phyloP scores from a whole-genome alignment of 1,284 basidiomycete genomes.

The Cryptococcus depauperatus region DNA sequence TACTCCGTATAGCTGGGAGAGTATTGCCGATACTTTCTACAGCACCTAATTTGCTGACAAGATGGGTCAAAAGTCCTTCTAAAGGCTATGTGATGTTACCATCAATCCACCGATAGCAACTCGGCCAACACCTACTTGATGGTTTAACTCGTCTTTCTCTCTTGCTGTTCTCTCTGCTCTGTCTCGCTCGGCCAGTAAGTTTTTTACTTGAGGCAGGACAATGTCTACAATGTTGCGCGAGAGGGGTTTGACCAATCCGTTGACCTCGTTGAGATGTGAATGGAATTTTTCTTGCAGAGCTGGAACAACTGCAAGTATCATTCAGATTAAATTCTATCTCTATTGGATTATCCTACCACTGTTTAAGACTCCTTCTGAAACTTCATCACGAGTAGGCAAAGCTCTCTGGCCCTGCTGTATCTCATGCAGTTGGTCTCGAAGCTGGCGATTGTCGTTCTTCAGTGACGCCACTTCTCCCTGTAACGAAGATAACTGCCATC shows the following conservation, averaged over 20 bases:
- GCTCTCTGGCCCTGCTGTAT: slow-evolving; percentile 19
- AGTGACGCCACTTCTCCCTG: not conserved
- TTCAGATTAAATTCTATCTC: not conserved
- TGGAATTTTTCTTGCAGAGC: not conserved
- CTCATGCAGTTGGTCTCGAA: slow-evolving; percentile 28
- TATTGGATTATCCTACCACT: slow-evolving; percentile 16
- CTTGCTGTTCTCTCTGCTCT: not conserved
- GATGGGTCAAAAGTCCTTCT: slow-evolving; percentile 15
- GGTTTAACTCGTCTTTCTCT: not conserved
- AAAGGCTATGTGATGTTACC: slow-evolving; percentile 10
- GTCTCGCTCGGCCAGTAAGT: not conserved
- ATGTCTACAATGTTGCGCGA: not conserved
- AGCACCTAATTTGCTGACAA: slow-evolving; percentile 16
- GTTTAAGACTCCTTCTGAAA: slow-evolving; percentile 23
- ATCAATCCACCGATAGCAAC: not conserved
- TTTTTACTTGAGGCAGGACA: not conserved
- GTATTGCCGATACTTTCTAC: slow-evolving; percentile 12
- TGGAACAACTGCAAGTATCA: not conserved
- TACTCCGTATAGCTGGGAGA: slow-evolving; percentile 5
- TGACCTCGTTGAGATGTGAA: not conserved
- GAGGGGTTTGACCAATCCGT: not conserved
- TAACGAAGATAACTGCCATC: not conserved
- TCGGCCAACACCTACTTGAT: not conserved
- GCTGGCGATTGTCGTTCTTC: slow-evolving; percentile 8
- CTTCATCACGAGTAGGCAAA: slow-evolving; percentile 26